phyloP scores from a whole-genome alignment of 23 red algal genomes.

The Gracilaria domingensis region DNA sequence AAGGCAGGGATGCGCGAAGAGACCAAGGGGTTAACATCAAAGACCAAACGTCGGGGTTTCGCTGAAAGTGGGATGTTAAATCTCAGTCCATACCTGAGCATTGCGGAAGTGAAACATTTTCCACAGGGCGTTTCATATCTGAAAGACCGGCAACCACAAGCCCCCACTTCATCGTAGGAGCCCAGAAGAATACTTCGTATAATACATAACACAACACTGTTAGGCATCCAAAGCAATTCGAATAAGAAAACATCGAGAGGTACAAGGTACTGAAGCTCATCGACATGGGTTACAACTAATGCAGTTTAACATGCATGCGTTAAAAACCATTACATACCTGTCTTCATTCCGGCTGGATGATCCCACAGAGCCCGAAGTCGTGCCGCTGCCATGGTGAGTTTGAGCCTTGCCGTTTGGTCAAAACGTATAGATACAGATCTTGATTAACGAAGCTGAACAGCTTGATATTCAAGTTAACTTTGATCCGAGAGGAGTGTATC shows the following conservation, averaged over 20 bases:
- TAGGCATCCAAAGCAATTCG: not conserved
- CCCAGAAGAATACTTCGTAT: constrained; percentile 83
- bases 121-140: constrained; percentile 94
- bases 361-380: constrained; percentile 86
- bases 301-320: not conserved
- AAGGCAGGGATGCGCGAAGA: not conserved
- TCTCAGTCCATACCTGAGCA: constrained; percentile 68
- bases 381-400: constrained; percentile 52
- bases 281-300: not conserved
- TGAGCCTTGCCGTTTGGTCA: not conserved
- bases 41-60: not conserved
- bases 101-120: constrained; percentile 91
- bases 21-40: not conserved
- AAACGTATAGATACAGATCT: not conserved
- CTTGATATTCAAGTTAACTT: not conserved
- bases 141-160: constrained; percentile 87
- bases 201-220: not conserved
- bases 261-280: not conserved
- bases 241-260: not conserved
- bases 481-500: not conserved
- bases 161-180: constrained; percentile 99
- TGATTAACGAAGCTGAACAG: not conserved
- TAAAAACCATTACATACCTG: constrained; percentile 49
- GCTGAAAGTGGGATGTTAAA: not conserved
- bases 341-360: constrained; percentile 95